Percentiles rank a stretch among this genome's conserved stretches.
Evolutionary conservation across 1,284 basidiomycete species (phyloP).

Genomic region (Cutaneotrichosporon cutaneum): DNA sequence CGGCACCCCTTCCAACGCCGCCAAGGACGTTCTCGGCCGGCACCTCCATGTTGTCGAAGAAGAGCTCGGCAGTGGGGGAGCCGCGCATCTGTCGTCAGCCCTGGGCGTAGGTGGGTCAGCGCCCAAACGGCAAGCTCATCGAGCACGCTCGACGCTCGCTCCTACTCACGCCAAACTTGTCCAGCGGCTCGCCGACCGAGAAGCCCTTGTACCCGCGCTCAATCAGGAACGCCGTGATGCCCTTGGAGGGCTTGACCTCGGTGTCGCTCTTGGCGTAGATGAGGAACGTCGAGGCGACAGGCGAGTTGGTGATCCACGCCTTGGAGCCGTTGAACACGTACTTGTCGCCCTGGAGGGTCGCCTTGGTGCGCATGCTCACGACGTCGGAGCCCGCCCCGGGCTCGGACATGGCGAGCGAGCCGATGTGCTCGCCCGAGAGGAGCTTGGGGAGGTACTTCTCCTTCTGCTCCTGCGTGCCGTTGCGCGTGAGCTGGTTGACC

Average conservation of each 20-base stretch:
- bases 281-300: conserved; percentile 80
- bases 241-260: conserved; percentile 66
- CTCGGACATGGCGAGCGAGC: conserved; percentile 92
- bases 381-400: conserved; percentile 88
- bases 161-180: conserved; percentile 76
- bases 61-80: conserved; percentile 88
- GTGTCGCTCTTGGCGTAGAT: conserved; percentile 90
- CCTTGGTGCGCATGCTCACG: conserved; percentile 80
- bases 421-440: conserved; percentile 76
- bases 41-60: conserved; percentile 87
- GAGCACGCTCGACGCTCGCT: too few relatives aligned
- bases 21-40: conserved; percentile 87
- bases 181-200: conserved; percentile 82
- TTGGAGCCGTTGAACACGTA: conserved; percentile 85
- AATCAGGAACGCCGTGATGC: conserved; percentile 89
- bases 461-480: conserved; percentile 81
- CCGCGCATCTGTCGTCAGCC: too few relatives aligned
- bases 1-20: conserved; percentile 71
- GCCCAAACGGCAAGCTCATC: too few relatives aligned
- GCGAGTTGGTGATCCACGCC: conserved; percentile 97
- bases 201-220: conserved; percentile 80
- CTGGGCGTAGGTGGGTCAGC: too few relatives aligned
- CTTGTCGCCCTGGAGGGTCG: conserved; percentile 66
- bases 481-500: conserved; percentile 65
- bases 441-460: conserved; percentile 82